Evolutionary conservation across 2,329 filamentous ascomycete genomes (phyloP), one percentile per base, ranked within the genome.

Genomic region (Talaromyces sp.): DNA sequence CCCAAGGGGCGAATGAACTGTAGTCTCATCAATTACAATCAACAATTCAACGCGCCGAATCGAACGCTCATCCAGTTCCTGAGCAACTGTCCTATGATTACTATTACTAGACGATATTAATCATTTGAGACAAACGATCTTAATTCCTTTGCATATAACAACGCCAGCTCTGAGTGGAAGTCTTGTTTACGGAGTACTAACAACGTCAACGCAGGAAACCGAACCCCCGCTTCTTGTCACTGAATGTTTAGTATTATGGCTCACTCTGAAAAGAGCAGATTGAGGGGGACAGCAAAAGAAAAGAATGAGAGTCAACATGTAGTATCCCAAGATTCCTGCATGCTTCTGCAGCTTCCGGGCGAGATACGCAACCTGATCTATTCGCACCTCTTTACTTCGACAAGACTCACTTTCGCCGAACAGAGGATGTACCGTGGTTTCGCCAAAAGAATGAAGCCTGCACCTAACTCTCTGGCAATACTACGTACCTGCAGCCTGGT

Each of bases 251-350:
- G 19, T 36, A 51, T 51, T 51, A 51, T 51, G 46, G 31, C 46
- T 33, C 45, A 19, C 45, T 33, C 45, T 50, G 10, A 53, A 53
- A 39, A 39, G 19, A 28, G 50, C 13, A 28, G 10, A 53, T 53
- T n/a, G 35, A 53, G 57, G 13, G 21, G 36, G 46, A 37, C 17
- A 13, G 10, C 25, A 48, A 57, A 39, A 5, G 17, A 48, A 45
- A 52, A 48, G 61, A 60, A 58, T 28, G 52, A 58, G 25, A 54
- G 56, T 48, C 52, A 60, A 39, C 57, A 54, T 59, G 53, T 64
- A 66, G 61, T 63, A 64, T 65, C 43, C 60, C 59, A 59, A 54
- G 21, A 53, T 37, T 53, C 50, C 19, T 51, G 46, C 46, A 51
- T 51, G 46, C 46, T 51, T 51, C 21, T 51, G 31, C 46, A 35